Percentiles rank a stretch among this genome's conserved stretches.
Conservation (phyloP, 2,329 filamentous ascomycete species). For the Simplicillium sp. region DNA sequence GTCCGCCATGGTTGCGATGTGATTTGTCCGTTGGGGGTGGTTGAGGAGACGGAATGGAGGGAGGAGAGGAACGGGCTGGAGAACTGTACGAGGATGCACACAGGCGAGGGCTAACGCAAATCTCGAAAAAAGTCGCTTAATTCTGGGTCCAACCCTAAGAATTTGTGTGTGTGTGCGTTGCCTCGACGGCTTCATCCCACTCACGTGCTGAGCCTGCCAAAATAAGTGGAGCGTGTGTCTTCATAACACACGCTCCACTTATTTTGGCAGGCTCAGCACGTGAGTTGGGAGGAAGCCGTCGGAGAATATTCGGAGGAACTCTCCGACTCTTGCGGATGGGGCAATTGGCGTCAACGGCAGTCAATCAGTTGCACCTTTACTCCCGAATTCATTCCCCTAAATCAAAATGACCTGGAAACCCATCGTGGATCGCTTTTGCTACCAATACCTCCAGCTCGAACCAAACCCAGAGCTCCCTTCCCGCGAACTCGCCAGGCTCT, state of each 20-base stretch:
- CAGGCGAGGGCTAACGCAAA: conserved; percentile 13
- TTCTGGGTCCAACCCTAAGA: conserved; percentile 36
- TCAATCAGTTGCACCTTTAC: not conserved
- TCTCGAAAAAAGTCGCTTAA: conserved; percentile 30
- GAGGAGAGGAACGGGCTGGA: conserved; percentile 5
- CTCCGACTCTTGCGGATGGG: too few relatives aligned
- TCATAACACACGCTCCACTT: too few relatives aligned
- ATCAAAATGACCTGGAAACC: conserved; percentile 2
- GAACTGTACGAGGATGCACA: conserved; percentile 6
- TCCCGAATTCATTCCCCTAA: not conserved
- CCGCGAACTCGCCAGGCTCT: conserved; percentile 44
- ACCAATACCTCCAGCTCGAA: conserved; percentile 74
- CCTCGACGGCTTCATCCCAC: too few relatives aligned
- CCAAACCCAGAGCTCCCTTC: conserved; percentile 54
- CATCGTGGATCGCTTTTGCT: conserved; percentile 44
- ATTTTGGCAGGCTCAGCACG: too few relatives aligned
- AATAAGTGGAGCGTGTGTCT: too few relatives aligned
- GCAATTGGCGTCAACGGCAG: not conserved
- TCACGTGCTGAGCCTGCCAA: too few relatives aligned
- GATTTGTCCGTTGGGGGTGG: conserved; percentile 18
- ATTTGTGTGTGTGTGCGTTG: conserved; percentile 4
- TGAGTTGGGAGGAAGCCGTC: not conserved
- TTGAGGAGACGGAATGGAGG: conserved; percentile 16
- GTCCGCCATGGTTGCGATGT: conserved; percentile 76
- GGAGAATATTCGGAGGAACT: too few relatives aligned